These are phyloP conservation scores for Neoscytalidium dimidiatum DNA, from an alignment of 2,329 filamentous ascomycete species.

Conservation along the genomic window DNA sequence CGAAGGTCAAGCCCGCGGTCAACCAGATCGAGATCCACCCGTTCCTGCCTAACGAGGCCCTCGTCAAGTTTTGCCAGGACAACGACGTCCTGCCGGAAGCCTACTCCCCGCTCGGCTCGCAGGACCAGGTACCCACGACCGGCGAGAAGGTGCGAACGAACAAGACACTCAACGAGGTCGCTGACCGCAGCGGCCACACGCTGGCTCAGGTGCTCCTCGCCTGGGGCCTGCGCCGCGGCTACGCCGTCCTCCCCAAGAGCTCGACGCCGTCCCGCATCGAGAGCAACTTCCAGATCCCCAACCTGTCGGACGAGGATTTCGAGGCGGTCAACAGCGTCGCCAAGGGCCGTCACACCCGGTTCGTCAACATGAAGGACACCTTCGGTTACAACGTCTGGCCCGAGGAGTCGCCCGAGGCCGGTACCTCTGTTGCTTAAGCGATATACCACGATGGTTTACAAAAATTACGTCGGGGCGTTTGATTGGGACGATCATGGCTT, in stretches of 20 bases:
- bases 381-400: slow-evolving; percentile 69
- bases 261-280: slow-evolving; percentile 42
- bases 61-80: slow-evolving; percentile 59
- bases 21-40: slow-evolving; percentile 78
- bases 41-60: slow-evolving; percentile 66
- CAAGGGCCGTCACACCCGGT: slow-evolving; percentile 66
- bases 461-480: not conserved
- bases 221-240: slow-evolving; percentile 79
- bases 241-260: slow-evolving; percentile 44
- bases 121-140: slow-evolving; percentile 68
- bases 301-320: slow-evolving; percentile 57
- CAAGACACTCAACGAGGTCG: slow-evolving; percentile 64
- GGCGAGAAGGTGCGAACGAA: slow-evolving; percentile 72
- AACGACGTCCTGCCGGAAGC: slow-evolving; percentile 64
- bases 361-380: slow-evolving; percentile 81
- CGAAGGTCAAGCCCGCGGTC: slow-evolving; percentile 66
- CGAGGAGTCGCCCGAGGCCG: slow-evolving; percentile 33
- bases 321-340: slow-evolving; percentile 65
- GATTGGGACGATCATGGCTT: not conserved
- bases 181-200: slow-evolving; percentile 72
- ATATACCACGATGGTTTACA: not conserved
- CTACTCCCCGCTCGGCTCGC: slow-evolving; percentile 69
- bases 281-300: slow-evolving; percentile 67
- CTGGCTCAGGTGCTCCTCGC: slow-evolving; percentile 81
- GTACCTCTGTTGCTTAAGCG: slow-evolving; percentile 18